These are phyloP conservation scores for Ceratorhiza oryzae-sativae DNA, from an alignment of 1,284 basidiomycete species.

Conservation along the genomic window DNA sequence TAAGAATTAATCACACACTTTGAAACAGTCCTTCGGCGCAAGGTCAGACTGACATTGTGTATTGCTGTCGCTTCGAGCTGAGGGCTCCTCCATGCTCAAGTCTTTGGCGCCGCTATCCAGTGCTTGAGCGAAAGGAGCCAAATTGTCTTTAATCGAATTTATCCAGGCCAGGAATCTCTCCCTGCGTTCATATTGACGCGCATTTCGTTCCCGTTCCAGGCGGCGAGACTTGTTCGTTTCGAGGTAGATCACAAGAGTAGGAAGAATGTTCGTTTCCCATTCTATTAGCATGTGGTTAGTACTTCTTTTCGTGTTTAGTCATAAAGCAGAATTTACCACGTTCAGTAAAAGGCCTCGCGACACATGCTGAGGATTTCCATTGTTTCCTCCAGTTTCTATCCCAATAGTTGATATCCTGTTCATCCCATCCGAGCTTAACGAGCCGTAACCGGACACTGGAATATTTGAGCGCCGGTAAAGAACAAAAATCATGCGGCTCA, in stretches of 20 bases:
- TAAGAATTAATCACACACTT: no score
- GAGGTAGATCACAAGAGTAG: slow-evolving; percentile 1
- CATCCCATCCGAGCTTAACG: slow-evolving; percentile 23
- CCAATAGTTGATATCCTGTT: not conserved
- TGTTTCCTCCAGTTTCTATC: not conserved
- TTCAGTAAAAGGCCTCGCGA: slow-evolving; percentile 7
- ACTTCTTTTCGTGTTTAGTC: not conserved
- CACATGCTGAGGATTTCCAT: not conserved
- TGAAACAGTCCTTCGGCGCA: no score
- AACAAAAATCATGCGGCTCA: not conserved
- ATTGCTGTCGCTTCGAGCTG: not conserved
- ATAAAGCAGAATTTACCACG: not conserved
- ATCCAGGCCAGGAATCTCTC: not conserved
- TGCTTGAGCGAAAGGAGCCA: not conserved
- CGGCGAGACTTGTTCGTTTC: not conserved
- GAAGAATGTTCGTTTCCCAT: slow-evolving; percentile 12
- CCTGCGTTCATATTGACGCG: not conserved
- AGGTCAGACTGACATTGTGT: not conserved
- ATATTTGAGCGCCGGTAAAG: not conserved
- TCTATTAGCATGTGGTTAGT: not conserved
- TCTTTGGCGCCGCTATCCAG: not conserved
- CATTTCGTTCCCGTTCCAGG: not conserved
- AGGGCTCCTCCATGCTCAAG: not conserved
- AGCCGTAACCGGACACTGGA: slow-evolving; percentile 21
- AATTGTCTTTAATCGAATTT: not conserved